Evolutionary conservation across 2,329 filamentous ascomycete genomes (phyloP), one percentile per base, ranked within the genome.

Genomic region (Aspergillus transmontanensis): DNA sequence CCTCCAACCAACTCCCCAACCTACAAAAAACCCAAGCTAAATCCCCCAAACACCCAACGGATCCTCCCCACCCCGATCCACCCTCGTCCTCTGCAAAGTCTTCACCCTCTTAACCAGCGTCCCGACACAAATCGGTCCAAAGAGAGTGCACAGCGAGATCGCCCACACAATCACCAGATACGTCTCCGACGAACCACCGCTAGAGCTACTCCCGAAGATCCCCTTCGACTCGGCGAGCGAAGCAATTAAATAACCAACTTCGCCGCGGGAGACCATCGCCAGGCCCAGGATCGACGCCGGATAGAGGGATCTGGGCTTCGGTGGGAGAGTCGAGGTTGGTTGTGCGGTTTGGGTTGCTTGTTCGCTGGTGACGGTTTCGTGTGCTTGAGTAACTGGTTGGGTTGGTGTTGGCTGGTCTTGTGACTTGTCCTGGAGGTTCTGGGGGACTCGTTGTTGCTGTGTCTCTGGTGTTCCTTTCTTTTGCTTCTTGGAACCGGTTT

Each of bases 241-340:
- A 1, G 89, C 88, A 64, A 95, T 92, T 50, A 94, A 75, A 65
- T 93, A 93, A 0, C 91, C 90, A 39, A 94, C 92, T 73, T 95
- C 91, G 0, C 91, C 91, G n/a, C 91, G 83, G 0, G 91, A 87
- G 0, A 90, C 85, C 91, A 94, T 94, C 3, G 86, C 86, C 21
- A 85, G 80, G 0, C 88, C 88, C 0, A 94, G 77, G 3, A 94
- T 87, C 0, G 84, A 81, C 0, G 87, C 84, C 0, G 90, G 90
- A 65, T 92, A 89, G 1, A 91, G 78, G 0, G 89, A 92, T 3
- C 84, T 75, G 0, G 87, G 85, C 55, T 85, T 86, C 0, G 78
- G 71, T 6, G 78, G 72, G 1, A 66, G 56, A 19, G 7, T 26
- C 9, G 64, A 59, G 14, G 43, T 36, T 5, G 59, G 55, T 0